Evolutionary conservation across 2,329 filamentous ascomycete species (phyloP), one percentile per base, ranked within the genome.

Genomic region (Claviceps monticola): DNA sequence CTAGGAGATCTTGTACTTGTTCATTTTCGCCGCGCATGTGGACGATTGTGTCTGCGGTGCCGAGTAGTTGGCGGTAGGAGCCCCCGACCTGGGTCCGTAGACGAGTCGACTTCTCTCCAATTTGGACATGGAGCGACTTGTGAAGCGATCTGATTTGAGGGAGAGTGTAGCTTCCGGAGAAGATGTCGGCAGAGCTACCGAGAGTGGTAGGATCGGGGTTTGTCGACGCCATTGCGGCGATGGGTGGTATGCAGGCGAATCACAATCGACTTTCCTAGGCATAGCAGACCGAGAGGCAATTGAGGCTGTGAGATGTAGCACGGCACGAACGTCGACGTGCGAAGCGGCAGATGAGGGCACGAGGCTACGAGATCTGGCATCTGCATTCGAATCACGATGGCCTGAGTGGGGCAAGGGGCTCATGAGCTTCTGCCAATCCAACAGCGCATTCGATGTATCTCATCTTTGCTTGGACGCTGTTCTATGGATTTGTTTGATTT

Each of bases 11-110:
- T 66, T 95, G 88, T 16, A 88, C 84, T 13, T 74, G 71, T 55
- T 83, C 78, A 70, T 93, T 91, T 63, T 91, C 82, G 41, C 68
- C 69, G 58, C 88, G 85, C 88, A 97, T 95, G 55, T 83, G 78
- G 51, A 96, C 85, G 58, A 97, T 97, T n/a, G 83, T 83, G 68
- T 96, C 90, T 51, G 91, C 91, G 0, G 91, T 96, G 50, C 87
- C 87, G 26, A 97, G 80, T 8, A 97, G 80, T 60, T 93, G 88
- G 58, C 91, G 86, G 68, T 97, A 97, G 61, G 78, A 82, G 53
- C 71, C 74, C 57, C 80, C 80, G 55, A 84, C 80, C 63, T 82
- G 77, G 17, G 75, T 80, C 58, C 80, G 79, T 61, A 84, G 71
- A 36, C 79, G 79, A 48, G 71, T 71, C 37, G 78, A 74, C 60